A percentile compares a stretch with the other conserved stretches of the same genome.
Evolutionary conservation across 176 grass and related monocot species (phyloP).

Genomic region (Ampelocalamus luodianensis): DNA sequence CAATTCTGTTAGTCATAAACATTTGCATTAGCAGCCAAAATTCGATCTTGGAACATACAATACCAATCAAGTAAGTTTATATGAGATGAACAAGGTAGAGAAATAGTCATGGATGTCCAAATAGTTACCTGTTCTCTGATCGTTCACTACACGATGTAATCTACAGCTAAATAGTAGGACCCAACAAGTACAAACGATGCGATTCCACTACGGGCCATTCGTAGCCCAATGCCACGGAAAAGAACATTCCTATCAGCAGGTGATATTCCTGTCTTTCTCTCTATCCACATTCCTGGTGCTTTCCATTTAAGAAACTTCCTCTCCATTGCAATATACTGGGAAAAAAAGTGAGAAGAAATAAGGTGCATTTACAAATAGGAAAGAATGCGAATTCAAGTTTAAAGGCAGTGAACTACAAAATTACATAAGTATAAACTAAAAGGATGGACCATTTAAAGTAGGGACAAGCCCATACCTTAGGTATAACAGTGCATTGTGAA

Average conservation of each 20-base stretch:
- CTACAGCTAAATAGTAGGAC: slow-evolving; percentile 71
- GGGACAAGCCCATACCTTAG: slow-evolving; percentile 63
- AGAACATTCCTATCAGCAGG: slow-evolving; percentile 70
- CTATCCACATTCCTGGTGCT: slow-evolving; percentile 75
- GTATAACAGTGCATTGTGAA: slow-evolving; percentile 76
- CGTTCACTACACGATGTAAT: slow-evolving; percentile 63
- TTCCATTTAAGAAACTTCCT: slow-evolving; percentile 83
- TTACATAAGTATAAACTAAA: not conserved
- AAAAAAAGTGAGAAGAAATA: slow-evolving; percentile 33
- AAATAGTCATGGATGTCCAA: not conserved
- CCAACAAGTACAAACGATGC: slow-evolving; percentile 76
- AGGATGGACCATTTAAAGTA: slow-evolving; percentile 25
- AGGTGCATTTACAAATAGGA: slow-evolving; percentile 18
- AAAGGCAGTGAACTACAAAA: slow-evolving; percentile 5
- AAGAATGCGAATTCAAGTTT: slow-evolving; percentile 16
- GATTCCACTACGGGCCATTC: slow-evolving; percentile 68
- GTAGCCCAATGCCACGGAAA: slow-evolving; percentile 67
- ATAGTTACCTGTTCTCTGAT: not conserved
- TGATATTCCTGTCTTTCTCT: slow-evolving; percentile 79
- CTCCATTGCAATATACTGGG: slow-evolving; percentile 82
- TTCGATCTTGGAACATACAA: slow-evolving; percentile 17
- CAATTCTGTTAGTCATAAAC: slow-evolving; percentile 14
- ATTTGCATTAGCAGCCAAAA: slow-evolving; percentile 29
- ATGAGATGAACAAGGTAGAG: not conserved
- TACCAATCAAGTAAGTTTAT: not conserved